Evolutionary conservation across 352 stramenopile species (phyloP).

Genomic region (Globisporangium barbulae): DNA sequence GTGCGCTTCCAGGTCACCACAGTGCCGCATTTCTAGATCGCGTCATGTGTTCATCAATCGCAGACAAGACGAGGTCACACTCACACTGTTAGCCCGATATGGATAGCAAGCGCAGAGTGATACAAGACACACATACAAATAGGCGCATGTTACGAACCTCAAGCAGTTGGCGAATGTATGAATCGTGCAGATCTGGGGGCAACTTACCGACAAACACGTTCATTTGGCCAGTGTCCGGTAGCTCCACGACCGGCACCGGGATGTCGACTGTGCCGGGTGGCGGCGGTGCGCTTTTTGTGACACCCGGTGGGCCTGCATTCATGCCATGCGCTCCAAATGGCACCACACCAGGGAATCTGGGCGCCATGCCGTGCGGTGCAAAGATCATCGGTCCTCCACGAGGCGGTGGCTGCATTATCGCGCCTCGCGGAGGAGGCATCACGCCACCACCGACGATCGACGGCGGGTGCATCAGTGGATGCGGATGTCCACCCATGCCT

Average conservation of each 20-base stretch:
- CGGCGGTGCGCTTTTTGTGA: not conserved
- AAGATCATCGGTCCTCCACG: conserved; percentile 10
- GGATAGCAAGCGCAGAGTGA: not conserved
- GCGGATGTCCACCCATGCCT: conserved; percentile 4
- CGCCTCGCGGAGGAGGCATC: conserved; percentile 7
- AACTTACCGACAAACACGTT: conserved; percentile 55
- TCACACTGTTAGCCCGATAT: not conserved
- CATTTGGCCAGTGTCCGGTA: conserved; percentile 26
- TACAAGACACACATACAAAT: not conserved
- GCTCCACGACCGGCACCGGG: conserved; percentile 10
- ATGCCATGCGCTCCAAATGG: not conserved
- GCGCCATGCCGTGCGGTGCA: not conserved
- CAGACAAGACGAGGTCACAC: not conserved
- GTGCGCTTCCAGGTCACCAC: conserved; percentile 49
- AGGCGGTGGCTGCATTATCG: not conserved
- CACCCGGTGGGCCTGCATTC: not conserved
- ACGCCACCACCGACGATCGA: not conserved
- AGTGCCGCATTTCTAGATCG: conserved; percentile 30
- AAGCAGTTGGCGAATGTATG: conserved; percentile 50
- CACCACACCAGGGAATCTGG: not conserved
- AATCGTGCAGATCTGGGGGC: conserved; percentile 48
- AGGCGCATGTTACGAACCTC: conserved; percentile 18
- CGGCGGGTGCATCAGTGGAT: conserved; percentile 2
- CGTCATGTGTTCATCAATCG: not conserved
- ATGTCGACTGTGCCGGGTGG: conserved; percentile 17